Evolutionary conservation across 495 filamentous ascomycete genomes (phyloP).

Genomic region (Staphylotrichum tortipilum): DNA sequence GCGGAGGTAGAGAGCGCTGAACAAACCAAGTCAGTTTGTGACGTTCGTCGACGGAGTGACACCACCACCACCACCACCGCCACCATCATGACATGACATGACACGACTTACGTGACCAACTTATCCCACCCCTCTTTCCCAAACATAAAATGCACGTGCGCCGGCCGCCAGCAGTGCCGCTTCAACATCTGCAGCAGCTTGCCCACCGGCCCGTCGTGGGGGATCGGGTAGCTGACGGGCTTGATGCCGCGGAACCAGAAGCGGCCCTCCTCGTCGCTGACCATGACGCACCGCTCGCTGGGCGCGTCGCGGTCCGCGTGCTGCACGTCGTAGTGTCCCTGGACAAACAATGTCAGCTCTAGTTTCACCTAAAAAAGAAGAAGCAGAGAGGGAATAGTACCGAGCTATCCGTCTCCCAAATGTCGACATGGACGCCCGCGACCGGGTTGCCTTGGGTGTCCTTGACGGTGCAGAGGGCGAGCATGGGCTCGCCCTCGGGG

Average conservation of each 20-base stretch:
- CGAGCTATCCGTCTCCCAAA: slow-evolving; percentile 87
- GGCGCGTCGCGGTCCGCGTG: slow-evolving; percentile 59
- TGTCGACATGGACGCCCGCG: slow-evolving; percentile 66
- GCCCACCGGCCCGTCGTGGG: slow-evolving; percentile 83
- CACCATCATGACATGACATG: no score
- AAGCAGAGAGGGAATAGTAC: no score
- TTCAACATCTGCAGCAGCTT: slow-evolving; percentile 60
- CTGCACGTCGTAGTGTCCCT: slow-evolving; percentile 91
- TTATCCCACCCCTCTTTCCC: slow-evolving; percentile 73
- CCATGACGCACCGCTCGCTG: slow-evolving; percentile 75
- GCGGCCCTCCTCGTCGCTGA: slow-evolving; percentile 55
- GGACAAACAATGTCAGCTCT: no score
- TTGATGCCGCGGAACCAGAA: slow-evolving; percentile 89
- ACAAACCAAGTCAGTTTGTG: not conserved
- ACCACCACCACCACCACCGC: no score
- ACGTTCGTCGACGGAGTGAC: not conserved
- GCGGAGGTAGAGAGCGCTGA: slow-evolving; percentile 68
- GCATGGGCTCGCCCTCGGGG: slow-evolving; percentile 58
- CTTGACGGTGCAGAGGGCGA: slow-evolving; percentile 67
- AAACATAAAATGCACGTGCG: slow-evolving; percentile 96
- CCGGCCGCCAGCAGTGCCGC: slow-evolving; percentile 73
- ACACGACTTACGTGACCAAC: slow-evolving; percentile 78
- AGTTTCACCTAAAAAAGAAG: no score
- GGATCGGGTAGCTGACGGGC: slow-evolving; percentile 84
- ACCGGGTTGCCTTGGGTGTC: slow-evolving; percentile 63